Base-by-base conservation (phyloP, 2,329 filamentous ascomycete species). In the Mycogone perniciosa region DNA sequence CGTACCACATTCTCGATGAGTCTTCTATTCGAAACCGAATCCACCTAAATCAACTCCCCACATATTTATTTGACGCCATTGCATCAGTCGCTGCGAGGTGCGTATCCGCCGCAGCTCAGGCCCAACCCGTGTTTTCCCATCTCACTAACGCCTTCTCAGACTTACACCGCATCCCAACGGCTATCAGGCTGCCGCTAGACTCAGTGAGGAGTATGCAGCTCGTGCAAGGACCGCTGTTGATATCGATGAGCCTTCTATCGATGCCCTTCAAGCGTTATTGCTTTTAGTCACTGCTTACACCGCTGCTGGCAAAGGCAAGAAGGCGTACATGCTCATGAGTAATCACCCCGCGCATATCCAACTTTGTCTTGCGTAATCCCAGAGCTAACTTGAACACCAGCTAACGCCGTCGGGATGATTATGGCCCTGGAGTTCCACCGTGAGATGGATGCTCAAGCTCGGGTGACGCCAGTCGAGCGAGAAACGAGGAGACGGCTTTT, bases 291-390 rank as follows among this genome's bases (percentile, higher is more conserved):
- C 85, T 62, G 84, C 88, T 3, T 91, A 84, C 60, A 89, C 84
- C 44, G 88, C 89, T 34, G 76, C 82, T 31, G 89, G 89, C 29
- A 84, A 86, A 60, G 88, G 89, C 11, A 92, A 88, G 69, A 93
- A 88, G 67, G 85, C 88, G 1, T 93, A 90, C 59, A 95, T 95
- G 89, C 76, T 90, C 37, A 75, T 95, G 59, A 81, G 88, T 88
- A 82, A 20, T 20, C 20, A 20, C 3, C 20, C 20, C 20, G 3
- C 20, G 72, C 60, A 20, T 5, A 39, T 30, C 11, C 33, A 6
- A 5, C n/a, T 33, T 27, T n/a, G 4, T 7, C 40, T 11, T 7
- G 35, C 42, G 33, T 20, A 35, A 35, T 8, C 20, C 3, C 35
- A 31, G 5, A 27, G 37, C 41, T 39, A 9, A 51, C 35, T 20